A percentile compares a stretch with the other conserved stretches of the same genome.
Conservation (phyloP, 2,329 filamentous ascomycete genomes). For the Aureobasidium vineae region DNA sequence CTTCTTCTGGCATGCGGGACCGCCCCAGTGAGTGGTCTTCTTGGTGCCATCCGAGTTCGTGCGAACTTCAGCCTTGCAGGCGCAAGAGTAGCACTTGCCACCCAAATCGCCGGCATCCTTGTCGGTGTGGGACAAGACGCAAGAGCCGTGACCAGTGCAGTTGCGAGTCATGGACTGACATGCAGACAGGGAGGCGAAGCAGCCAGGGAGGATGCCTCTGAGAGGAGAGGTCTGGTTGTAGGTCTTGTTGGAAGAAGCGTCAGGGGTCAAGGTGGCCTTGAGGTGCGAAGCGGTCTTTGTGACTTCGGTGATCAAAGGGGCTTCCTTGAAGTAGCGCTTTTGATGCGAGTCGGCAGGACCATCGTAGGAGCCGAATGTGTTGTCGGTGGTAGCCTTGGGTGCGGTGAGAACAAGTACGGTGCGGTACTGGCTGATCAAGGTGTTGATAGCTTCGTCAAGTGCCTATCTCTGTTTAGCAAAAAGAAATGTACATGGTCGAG, state of each 20-base stretch:
- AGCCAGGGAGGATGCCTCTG: conserved; percentile 62
- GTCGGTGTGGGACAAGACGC: conserved; percentile 63
- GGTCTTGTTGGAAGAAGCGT: conserved; percentile 16
- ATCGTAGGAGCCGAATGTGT: conserved; percentile 37
- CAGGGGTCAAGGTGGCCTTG: conserved; percentile 17
- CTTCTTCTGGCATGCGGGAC: conserved; percentile 82
- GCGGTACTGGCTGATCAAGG: conserved; percentile 15
- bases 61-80: conserved; percentile 63
- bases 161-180: conserved; percentile 70
- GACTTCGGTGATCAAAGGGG: conserved; percentile 28
- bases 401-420: conserved; percentile 31
- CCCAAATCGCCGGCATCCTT: conserved; percentile 42
- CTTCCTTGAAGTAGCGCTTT: conserved; percentile 33
- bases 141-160: conserved; percentile 80
- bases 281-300: conserved; percentile 25
- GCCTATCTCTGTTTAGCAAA: background rate
- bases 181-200: conserved; percentile 67
- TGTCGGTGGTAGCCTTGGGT: conserved; percentile 29
- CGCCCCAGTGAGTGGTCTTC: conserved; percentile 75
- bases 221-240: conserved; percentile 42
- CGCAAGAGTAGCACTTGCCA: conserved; percentile 71
- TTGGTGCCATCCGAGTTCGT: conserved; percentile 51
- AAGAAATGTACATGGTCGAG: background rate
- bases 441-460: background rate
- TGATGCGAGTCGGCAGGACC: conserved; percentile 32